phyloP scores from a whole-genome alignment of 2,329 filamentous ascomycete species.

The Graphilbum sp. region DNA sequence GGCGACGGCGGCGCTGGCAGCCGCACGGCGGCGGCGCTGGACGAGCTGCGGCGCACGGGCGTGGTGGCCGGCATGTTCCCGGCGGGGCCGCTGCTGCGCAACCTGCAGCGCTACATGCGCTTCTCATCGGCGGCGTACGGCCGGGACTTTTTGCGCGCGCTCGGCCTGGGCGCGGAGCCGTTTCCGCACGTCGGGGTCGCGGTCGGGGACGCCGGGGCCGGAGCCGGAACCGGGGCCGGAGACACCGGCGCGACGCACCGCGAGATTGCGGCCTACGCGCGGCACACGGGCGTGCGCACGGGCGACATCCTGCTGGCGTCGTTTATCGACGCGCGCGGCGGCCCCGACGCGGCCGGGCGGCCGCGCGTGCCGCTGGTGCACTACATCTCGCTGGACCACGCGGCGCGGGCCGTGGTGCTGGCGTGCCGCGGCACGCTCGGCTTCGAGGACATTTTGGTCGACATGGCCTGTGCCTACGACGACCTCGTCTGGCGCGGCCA shows the following conservation, averaged over 20 bases:
- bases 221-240: too few species aligned
- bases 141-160: slow-evolving; percentile 42
- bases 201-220: background rate
- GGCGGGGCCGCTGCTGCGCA: slow-evolving; percentile 39
- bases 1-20: slow-evolving; percentile 24
- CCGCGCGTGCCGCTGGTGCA: slow-evolving; percentile 56
- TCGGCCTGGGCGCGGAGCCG: slow-evolving; percentile 38
- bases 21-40: slow-evolving; percentile 20
- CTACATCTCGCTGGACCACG: slow-evolving; percentile 56
- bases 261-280: slow-evolving; percentile 46
- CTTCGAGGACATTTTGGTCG: slow-evolving; percentile 57
- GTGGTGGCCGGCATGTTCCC: slow-evolving; percentile 43
- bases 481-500: slow-evolving; percentile 46
- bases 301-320: slow-evolving; percentile 50
- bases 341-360: slow-evolving; percentile 46
- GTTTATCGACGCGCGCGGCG: slow-evolving; percentile 53
- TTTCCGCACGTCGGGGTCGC: slow-evolving; percentile 20
- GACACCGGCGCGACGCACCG: slow-evolving; percentile 29
- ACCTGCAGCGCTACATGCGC: slow-evolving; percentile 47
- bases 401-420: slow-evolving; percentile 56
- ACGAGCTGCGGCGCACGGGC: slow-evolving; percentile 32
- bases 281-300: slow-evolving; percentile 41
- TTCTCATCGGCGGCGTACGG: slow-evolving; percentile 53
- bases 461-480: slow-evolving; percentile 61
- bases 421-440: slow-evolving; percentile 56